Base-by-base conservation (phyloP, 2,329 filamentous ascomycete genomes). In the Lojkania enalia region DNA sequence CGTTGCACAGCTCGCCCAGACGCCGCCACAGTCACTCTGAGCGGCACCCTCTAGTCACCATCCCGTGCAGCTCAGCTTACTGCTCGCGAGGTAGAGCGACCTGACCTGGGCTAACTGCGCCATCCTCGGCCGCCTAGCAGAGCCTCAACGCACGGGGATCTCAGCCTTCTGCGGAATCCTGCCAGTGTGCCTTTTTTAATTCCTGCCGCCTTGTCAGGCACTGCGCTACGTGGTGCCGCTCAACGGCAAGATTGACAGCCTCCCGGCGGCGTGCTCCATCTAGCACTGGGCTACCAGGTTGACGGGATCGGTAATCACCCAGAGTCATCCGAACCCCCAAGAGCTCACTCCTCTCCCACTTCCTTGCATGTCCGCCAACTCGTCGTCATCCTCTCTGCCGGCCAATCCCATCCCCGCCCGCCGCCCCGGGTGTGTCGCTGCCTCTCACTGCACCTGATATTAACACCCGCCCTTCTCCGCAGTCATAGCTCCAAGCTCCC, bases 401-500 rank as follows among this genome's bases (percentile, higher is more conserved):
- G 36, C 52, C 56, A 59, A 58, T 58, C 54, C 51, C 44, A 42
- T 57, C 38, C 45, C 51, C 54, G 57, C 47, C 62, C 60, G 49
- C 48, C 50, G 41, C 32, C 41, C 51, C 58, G 61, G 60, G 57
- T 57, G 46, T 51, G 44, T 55, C 48, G 46, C 49, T 38, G 39
- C 52, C 46, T 44, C 48, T 53, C 46, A 40, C 53, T 49, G 46
- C 46, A 41, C 40, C 46, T 51, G 43, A 52, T 56, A 55, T 58
- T 56, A 58, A 58, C 54, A 40, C 47, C 51, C 52, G 48, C 40
- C 55, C 52, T 51, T 51, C 54, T 60, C 56, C 54, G 52, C 57
- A 50, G 58, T 60, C 63, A 64, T 60, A 63, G 58, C 57, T 61
- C 48, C 55, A n/a, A n/a, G n/a, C n/a, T n/a, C n/a, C n/a, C n/a